Base-by-base conservation (phyloP, 257 asterid genomes). In the Handroanthus guayacan region DNA sequence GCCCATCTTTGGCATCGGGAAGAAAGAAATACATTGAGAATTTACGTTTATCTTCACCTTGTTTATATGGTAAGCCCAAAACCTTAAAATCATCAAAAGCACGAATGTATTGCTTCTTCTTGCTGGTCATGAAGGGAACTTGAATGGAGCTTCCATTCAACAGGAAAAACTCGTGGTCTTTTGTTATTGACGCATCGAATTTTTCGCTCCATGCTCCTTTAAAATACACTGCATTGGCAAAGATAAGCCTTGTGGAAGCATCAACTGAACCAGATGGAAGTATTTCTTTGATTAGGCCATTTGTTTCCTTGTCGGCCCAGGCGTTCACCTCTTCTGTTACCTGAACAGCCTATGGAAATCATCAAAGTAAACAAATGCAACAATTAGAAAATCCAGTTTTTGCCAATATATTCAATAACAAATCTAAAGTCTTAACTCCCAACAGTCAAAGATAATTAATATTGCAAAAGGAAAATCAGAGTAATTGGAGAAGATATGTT, bases 141-240 rank as follows among this genome's bases (percentile, higher is more conserved):
- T 84, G 52, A 39, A 82, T 69, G 6, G 81, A 75, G 82, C 62
- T 83, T 66, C 87, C 87, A 2, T 76, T 36, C 3, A 74, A 9
- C 71, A 87, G 89, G 76, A 82, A 85, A 66, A 85, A 87, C 4
- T 87, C 82, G 2, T 79, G 62, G 37, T 74, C 82, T 66, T 81
- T 76, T 14, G 91, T 87, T 9, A 55, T 39, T 7, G 87, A 73
- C 57, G 87, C 82, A 62, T 85, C 84, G 14, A 87, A 87, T 69
- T 87, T 87, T 38, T 87, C 84, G 1, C 64, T 71, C 89, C 91
- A 87, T 17, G 85, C 75, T 62, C 91, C 91, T 87, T 87, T 87
- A 66, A 83, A 87, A 58, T 87, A 87, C 57, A 87, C 75, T 18
- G 89, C 91, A 37, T 87, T 87, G 3, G 89, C 79, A 11, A 87